phyloP scores from a whole-genome alignment of 176 grass and related monocot genomes.

The Triticum timopheevii region DNA sequence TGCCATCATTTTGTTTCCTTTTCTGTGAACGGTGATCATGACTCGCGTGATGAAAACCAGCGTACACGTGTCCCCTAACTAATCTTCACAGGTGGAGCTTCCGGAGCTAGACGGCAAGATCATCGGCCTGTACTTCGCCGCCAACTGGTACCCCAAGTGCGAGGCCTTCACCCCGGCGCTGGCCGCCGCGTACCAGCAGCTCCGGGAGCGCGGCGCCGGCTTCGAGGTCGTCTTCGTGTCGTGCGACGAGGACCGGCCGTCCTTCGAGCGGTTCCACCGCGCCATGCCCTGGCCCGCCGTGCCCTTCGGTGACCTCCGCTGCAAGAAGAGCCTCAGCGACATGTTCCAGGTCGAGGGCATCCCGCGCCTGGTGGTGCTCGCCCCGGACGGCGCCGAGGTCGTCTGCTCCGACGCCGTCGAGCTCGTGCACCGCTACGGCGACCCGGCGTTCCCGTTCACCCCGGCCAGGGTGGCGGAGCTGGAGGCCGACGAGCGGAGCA shows the following conservation, averaged over 20 bases:
- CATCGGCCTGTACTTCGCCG: constrained; percentile 64
- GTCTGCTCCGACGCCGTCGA: constrained; percentile 39
- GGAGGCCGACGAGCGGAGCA: constrained; percentile 44
- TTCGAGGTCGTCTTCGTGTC: constrained; percentile 70
- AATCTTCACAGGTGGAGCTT: constrained; percentile 37
- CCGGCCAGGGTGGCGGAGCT: constrained; percentile 49
- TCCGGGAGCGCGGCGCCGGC: constrained; percentile 23
- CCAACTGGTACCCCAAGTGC: constrained; percentile 63
- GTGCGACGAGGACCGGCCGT: constrained; percentile 56
- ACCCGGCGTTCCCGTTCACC: constrained; percentile 61
- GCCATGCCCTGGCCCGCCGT: constrained; percentile 67
- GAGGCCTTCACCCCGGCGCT: constrained; percentile 62
- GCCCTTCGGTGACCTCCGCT: constrained; percentile 47
- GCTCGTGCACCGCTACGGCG: constrained; percentile 49
- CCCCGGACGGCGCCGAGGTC: constrained; percentile 18
- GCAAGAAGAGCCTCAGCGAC: constrained; percentile 55
- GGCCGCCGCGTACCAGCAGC: constrained; percentile 37
- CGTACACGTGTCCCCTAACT: background rate
- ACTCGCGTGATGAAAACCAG: background rate
- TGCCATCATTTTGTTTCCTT: background rate
- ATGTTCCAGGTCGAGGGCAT: constrained; percentile 65
- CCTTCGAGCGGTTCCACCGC: constrained; percentile 61
- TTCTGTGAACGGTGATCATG: background rate
- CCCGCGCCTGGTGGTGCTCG: constrained; percentile 53
- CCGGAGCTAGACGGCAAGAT: constrained; percentile 50